These are phyloP conservation scores for Fusarium sp. DNA, from an alignment of 2,329 filamentous ascomycete species.

Conservation along the genomic window DNA sequence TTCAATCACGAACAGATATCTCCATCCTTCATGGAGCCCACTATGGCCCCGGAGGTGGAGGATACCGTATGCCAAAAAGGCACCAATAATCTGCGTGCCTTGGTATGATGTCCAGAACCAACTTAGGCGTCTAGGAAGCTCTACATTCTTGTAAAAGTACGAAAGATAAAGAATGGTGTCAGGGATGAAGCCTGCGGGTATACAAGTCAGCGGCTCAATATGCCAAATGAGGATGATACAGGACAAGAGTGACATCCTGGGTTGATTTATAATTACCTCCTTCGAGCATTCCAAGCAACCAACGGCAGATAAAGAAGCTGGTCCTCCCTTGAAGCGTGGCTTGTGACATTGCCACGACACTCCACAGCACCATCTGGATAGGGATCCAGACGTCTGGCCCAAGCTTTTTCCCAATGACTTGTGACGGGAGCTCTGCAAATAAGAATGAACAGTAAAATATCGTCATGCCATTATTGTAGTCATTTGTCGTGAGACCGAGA, in stretches of 20 bases:
- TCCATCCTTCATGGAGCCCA: not conserved
- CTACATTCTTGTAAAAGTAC: not conserved
- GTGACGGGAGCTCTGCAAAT: not conserved
- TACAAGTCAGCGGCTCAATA: not conserved
- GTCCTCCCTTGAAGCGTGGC: not conserved
- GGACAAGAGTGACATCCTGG: not conserved
- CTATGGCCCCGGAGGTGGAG: not conserved
- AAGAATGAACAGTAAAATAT: not conserved
- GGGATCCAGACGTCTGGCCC: not conserved
- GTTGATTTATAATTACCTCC: not conserved
- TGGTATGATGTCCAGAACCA: not conserved
- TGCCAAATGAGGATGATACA: not conserved
- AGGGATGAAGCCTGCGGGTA: not conserved
- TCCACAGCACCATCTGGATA: not conserved
- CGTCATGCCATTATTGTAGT: not conserved
- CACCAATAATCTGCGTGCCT: not conserved
- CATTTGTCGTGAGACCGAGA: not conserved
- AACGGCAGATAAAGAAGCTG: not conserved
- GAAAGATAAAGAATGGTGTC: not conserved
- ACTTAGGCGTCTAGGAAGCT: not conserved
- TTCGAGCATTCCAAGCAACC: not conserved
- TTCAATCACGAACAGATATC: not conserved
- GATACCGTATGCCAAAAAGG: not conserved
- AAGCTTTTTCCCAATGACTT: not conserved
- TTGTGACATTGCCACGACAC: not conserved